Evolutionary conservation across 345 rosid genomes (phyloP).

Genomic region (Raphanus sativus): DNA sequence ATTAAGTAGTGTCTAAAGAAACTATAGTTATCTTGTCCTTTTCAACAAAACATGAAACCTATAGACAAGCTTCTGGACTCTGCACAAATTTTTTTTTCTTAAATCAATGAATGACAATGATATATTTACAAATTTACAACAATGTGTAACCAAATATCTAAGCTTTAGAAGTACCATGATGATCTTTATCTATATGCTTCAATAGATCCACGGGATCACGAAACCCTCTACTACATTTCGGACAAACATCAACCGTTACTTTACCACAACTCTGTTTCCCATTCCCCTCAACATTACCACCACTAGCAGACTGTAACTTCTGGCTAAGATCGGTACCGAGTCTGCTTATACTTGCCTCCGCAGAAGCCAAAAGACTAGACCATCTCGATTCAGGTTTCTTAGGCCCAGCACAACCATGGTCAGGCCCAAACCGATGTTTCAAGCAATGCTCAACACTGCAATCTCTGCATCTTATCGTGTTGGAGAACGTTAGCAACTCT

Average conservation of each 20-base stretch:
- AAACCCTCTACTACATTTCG: slow-evolving; percentile 85
- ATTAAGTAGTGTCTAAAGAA: too few relatives aligned
- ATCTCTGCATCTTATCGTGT: slow-evolving; percentile 83
- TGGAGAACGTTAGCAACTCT: slow-evolving; percentile 78
- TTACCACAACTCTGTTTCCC: slow-evolving; percentile 48
- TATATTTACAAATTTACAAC: too few relatives aligned
- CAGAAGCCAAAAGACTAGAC: slow-evolving; percentile 73
- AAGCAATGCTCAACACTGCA: slow-evolving; percentile 80
- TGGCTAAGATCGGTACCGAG: slow-evolving; percentile 63
- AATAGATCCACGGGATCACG: slow-evolving; percentile 85
- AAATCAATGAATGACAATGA: too few relatives aligned
- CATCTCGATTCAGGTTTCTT: slow-evolving; percentile 65
- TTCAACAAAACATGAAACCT: neutral
- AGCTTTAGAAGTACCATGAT: slow-evolving; percentile 71
- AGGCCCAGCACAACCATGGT: slow-evolving; percentile 77
- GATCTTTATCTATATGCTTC: slow-evolving; percentile 88
- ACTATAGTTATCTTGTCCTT: neutral
- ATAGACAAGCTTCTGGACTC: neutral
- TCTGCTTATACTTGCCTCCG: slow-evolving; percentile 71
- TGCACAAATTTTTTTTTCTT: too few relatives aligned
- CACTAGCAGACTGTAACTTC: slow-evolving; percentile 54
- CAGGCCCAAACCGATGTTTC: slow-evolving; percentile 92
- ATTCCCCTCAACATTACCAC: slow-evolving; percentile 34
- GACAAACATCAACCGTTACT: slow-evolving; percentile 78
- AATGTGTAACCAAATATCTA: slow-evolving; percentile 28